Percentiles rank a stretch among this genome's conserved stretches.
phyloP scores from a whole-genome alignment of 768 basidiomycete genomes.

The Pleurotus pulmonarius region DNA sequence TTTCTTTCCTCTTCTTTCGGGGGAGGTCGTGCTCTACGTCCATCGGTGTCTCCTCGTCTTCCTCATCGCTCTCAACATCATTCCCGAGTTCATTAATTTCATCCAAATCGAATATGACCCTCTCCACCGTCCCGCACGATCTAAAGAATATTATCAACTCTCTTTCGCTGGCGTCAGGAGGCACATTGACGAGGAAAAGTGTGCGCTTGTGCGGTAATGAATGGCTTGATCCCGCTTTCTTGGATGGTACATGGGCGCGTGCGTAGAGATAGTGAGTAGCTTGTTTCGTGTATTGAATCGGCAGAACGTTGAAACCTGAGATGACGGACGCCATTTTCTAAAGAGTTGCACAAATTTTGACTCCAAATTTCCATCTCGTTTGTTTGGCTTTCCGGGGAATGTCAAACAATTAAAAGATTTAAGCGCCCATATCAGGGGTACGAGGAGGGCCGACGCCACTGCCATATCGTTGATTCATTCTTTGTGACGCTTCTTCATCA shows the following conservation, averaged over 20 bases:
- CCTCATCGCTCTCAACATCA: constrained; percentile 29
- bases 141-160: constrained; percentile 80
- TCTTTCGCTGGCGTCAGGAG: constrained; percentile 82
- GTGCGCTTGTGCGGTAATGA: constrained; percentile 61
- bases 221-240: constrained; percentile 27
- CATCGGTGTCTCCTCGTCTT: constrained; percentile 27
- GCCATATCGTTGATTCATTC: too few relatives aligned
- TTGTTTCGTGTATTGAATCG: constrained; percentile 36
- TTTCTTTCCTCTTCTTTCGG: constrained; percentile 35
- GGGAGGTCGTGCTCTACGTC: constrained; percentile 29
- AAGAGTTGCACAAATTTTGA: too few relatives aligned
- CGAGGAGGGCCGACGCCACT: too few relatives aligned
- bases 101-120: constrained; percentile 60
- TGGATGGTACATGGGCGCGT: constrained; percentile 57
- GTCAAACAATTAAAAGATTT: too few relatives aligned
- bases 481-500: too few relatives aligned
- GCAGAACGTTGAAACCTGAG: constrained; percentile 45
- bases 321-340: not conserved
- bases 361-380: too few relatives aligned
- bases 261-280: constrained; percentile 75
- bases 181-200: constrained; percentile 85
- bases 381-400: too few relatives aligned
- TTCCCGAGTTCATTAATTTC: constrained; percentile 13
- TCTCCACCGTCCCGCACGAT: constrained; percentile 71
- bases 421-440: too few relatives aligned